Base-by-base conservation (phyloP, 169 alveolate species). In the Plasmodium knowlesi region DNA sequence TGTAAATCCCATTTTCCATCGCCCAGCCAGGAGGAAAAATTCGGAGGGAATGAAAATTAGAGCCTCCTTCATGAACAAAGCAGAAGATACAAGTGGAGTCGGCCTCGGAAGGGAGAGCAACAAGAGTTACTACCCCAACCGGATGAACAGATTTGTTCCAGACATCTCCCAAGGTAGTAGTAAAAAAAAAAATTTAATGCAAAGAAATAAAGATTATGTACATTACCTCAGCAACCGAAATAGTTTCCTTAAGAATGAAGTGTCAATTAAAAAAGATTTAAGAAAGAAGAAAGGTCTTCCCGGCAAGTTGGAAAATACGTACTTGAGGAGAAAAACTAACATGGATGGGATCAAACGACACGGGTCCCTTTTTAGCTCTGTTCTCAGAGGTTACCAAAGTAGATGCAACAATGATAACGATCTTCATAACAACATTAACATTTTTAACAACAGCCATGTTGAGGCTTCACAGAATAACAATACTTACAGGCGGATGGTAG, bases 191-290 rank as follows among this genome's bases (percentile, higher is more conserved):
- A 88, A 88, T 10, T 61, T 88, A 54, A 88, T 88, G 14, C 81
- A 88, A 41, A 57, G 94, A 61, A 88, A 88, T 61, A 88, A 88
- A 78, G 83, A 88, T 16, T 88, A 88, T 54, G 94, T 79, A 10
- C 86, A 88, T 9, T 88, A 88, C 50, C 71, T 88, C 22, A 88
- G 94, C 54, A 88, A 79, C 28, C 39, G 86, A 78, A 88, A 88
- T 88, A 88, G 89, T 32, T 37, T 78, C 5, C 81, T 88, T 22
- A 88, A 88, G 70, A 88, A 61, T 53, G 94, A 88, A 32, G 22
- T 54, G 19, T 25, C 76, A 39, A 53, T 79, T 14, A 88, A 71
- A 41, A 88, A 88, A 57, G 94, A 88, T 30, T 50, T 88, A 41
- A 41, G 50, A 12, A 88, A 88, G 50, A 79, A 79, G 81, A 9